These are phyloP conservation scores for Pestalotiopsis sp. DNA, from an alignment of 2,329 filamentous ascomycete genomes.

Conservation along the genomic window DNA sequence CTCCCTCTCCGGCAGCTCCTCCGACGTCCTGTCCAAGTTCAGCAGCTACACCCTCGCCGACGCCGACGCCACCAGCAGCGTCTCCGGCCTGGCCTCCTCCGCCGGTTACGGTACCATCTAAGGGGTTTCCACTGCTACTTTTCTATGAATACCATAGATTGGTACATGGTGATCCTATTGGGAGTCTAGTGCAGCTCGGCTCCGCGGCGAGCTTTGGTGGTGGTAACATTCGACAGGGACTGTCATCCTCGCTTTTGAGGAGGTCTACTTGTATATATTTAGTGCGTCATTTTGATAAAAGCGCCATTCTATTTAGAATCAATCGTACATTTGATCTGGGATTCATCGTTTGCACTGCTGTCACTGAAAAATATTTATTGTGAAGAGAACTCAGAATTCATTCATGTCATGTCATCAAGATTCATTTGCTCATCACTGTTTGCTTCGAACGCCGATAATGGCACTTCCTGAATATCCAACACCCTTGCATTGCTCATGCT, in stretches of 20 bases:
- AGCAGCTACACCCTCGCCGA: slow-evolving; percentile 15
- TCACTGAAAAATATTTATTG: too few relatives aligned
- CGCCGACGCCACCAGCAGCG: slow-evolving; percentile 8
- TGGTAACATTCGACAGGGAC: background rate
- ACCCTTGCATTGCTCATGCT: background rate
- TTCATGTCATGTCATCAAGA: too few relatives aligned
- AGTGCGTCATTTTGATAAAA: background rate
- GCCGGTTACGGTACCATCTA: slow-evolving; percentile 16
- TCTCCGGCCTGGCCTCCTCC: slow-evolving; percentile 6
- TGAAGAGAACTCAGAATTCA: too few relatives aligned
- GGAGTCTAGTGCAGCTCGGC: background rate
- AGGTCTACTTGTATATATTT: slow-evolving; percentile 9
- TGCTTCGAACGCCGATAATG: background rate
- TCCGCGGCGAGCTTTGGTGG: background rate
- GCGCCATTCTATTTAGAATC: slow-evolving; percentile 2
- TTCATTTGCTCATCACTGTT: too few relatives aligned
- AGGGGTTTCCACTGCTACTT: background rate
- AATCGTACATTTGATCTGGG: background rate
- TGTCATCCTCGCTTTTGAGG: background rate
- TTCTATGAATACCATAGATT: background rate
- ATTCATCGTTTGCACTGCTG: background rate
- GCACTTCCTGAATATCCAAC: background rate
- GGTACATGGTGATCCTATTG: background rate
- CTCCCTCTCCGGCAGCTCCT: slow-evolving; percentile 12
- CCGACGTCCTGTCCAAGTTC: slow-evolving; percentile 15